Evolutionary conservation across 2,329 filamentous ascomycete genomes (phyloP), one percentile per base, ranked within the genome.

Genomic region (Penicillium occitanis): DNA sequence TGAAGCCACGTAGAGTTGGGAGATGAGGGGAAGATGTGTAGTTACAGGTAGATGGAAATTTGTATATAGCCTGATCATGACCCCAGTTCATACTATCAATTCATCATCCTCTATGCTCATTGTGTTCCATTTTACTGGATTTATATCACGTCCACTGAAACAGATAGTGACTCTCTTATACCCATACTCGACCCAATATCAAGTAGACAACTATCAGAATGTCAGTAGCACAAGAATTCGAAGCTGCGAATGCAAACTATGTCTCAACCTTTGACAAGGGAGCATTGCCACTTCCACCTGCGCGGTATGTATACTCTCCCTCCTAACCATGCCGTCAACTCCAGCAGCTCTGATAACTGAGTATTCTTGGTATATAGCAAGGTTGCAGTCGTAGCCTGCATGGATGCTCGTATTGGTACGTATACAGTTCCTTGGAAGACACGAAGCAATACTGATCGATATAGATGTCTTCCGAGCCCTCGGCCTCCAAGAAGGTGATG

Each of bases 401-500:
- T 95, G 91, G 91, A 95, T 73, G 90, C 91, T 5, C 87, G 91
- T 11, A 69, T 76, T 2, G 73, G 74, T 75, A 69, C 22, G 5
- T 22, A 64, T 40, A 2, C 14, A 57, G 8, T 14, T n/a, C 5
- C 14, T 22, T 8, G 13, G 5, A 28, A 25, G 11, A 17, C 25
- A 25, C 1, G 13, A 14, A 35, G n/a, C 5, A 17, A 2, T 61
- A 7, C 10, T 50, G 5, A 44, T 19, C 33, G 4, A 55, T 44
- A 8, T 25, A 76, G 84, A 94, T 71, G 87, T 91, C 0, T 84
- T 87, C 2, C 80, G 85, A 13, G 89, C 89, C 1, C 89, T 92
- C 63, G 89, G 88, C 8, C 89, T 93, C 66, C 80, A 84, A 22
- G 84, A 91, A 19, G 91, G 91, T 48, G 90, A 93, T 69, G 91